These are phyloP conservation scores for Elymus sibiricus DNA, from an alignment of 176 grass and related monocot genomes.

Conservation along the genomic window DNA sequence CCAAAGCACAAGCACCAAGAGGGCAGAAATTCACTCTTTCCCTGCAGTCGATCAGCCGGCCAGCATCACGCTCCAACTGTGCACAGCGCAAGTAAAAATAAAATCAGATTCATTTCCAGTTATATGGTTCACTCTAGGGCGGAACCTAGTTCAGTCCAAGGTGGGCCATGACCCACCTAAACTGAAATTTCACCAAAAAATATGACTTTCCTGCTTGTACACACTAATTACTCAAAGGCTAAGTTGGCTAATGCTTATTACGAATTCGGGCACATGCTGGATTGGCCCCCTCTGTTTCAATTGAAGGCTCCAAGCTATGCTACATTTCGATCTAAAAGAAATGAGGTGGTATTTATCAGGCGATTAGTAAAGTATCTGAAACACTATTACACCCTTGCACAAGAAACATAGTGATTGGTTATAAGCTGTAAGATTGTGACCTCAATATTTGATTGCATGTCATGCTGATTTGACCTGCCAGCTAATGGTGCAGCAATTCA, in stretches of 20 bases:
- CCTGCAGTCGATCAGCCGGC: conserved; percentile 79
- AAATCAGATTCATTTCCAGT: not conserved
- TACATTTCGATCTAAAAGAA: not conserved
- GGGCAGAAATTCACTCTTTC: conserved; percentile 91
- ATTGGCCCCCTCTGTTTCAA: not conserved
- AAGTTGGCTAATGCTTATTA: not conserved
- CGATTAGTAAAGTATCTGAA: not conserved
- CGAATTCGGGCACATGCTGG: not conserved
- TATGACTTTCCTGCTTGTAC: not conserved
- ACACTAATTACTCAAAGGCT: not conserved
- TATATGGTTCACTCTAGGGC: not conserved
- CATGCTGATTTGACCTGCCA: not conserved
- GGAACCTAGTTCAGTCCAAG: not conserved
- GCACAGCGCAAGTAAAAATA: conserved; percentile 5
- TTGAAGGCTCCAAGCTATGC: not conserved
- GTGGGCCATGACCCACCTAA: not conserved
- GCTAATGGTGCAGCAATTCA: conserved; percentile 11
- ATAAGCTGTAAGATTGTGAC: conserved; percentile 8
- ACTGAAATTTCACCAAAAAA: not conserved
- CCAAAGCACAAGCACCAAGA: conserved; percentile 95
- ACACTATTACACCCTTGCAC: not conserved
- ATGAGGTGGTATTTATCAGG: not conserved
- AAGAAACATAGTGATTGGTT: not conserved
- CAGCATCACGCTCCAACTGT: conserved; percentile 91
- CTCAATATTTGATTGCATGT: not conserved